A percentile compares a stretch with the other conserved stretches of the same genome.
Conservation (phyloP, 768 basidiomycete species). For the Rhodotorula taiwanensis region DNA sequence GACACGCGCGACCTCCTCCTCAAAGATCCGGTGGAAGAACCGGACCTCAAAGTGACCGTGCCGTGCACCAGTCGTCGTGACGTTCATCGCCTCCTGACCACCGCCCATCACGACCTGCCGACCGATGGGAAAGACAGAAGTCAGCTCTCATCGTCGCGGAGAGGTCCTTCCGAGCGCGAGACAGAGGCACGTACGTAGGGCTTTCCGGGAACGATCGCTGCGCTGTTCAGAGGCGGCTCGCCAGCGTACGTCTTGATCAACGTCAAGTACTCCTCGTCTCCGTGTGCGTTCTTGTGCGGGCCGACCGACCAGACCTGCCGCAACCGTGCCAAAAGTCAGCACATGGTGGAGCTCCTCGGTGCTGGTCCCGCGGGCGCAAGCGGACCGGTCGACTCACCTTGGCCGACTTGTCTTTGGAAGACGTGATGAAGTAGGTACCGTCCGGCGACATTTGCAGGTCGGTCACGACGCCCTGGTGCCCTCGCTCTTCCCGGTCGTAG, state of each 20-base stretch:
- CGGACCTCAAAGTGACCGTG: constrained; percentile 97
- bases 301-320: constrained; percentile 51
- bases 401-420: constrained; percentile 93
- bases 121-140: neutral
- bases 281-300: constrained; percentile 43
- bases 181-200: constrained; percentile 61
- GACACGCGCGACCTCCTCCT: constrained; percentile 78
- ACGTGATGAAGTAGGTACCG: constrained; percentile 88
- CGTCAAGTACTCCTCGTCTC: constrained; percentile 77
- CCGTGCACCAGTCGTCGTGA: constrained; percentile 85
- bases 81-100: constrained; percentile 95
- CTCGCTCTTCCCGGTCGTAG: constrained; percentile 43
- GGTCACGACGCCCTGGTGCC: constrained; percentile 68
- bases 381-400: constrained; percentile 54
- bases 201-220: constrained; percentile 70
- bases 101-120: constrained; percentile 64
- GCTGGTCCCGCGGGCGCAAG: neutral
- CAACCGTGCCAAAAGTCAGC: neutral
- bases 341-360: neutral
- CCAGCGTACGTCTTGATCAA: constrained; percentile 90
- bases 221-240: constrained; percentile 92
- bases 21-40: constrained; percentile 70
- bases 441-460: constrained; percentile 88
- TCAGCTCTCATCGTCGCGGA: neutral
- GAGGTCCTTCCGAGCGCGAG: neutral